Percentiles rank a stretch among this genome's conserved stretches.
These are phyloP conservation scores for Sugiyamaella chiloensis DNA, from an alignment of 805 yeast genomes.

Conservation along the genomic window DNA sequence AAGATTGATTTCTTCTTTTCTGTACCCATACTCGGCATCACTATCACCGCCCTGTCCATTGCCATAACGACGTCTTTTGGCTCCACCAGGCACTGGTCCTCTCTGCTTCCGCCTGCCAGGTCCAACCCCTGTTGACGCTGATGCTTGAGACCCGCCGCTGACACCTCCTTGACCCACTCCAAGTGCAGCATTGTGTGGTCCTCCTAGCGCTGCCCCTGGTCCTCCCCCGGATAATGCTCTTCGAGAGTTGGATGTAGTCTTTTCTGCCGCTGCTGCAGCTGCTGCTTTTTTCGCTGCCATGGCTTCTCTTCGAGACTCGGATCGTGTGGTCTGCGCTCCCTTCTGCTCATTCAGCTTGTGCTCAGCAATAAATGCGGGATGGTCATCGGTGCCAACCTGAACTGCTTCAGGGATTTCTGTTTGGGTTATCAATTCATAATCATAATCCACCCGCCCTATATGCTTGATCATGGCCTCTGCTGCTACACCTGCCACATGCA, in stretches of 20 bases:
- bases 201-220: background rate
- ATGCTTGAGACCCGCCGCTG: conserved; percentile 8
- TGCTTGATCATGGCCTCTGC: conserved; percentile 70
- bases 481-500: conserved; percentile 94
- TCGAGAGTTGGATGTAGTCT: conserved; percentile 16
- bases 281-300: conserved; percentile 80
- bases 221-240: conserved; percentile 3
- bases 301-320: conserved; percentile 89
- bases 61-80: no score
- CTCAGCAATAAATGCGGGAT: conserved; percentile 82
- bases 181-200: background rate
- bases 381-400: conserved; percentile 75
- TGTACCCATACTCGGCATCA: conserved; percentile 3
- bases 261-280: conserved; percentile 31
- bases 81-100: background rate
- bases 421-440: conserved; percentile 68
- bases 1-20: no score
- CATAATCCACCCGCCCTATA: conserved; percentile 70
- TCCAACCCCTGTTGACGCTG: conserved; percentile 1
- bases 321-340: conserved; percentile 70
- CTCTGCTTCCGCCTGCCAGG: background rate
- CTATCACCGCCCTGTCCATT: conserved; percentile 12
- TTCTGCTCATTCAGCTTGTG: conserved; percentile 39
- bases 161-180: background rate
- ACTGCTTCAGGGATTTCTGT: conserved; percentile 79